A percentile compares a stretch with the other conserved stretches of the same genome.
Evolutionary conservation across 345 rosid genomes (phyloP).

Genomic region (Viola odorata): DNA sequence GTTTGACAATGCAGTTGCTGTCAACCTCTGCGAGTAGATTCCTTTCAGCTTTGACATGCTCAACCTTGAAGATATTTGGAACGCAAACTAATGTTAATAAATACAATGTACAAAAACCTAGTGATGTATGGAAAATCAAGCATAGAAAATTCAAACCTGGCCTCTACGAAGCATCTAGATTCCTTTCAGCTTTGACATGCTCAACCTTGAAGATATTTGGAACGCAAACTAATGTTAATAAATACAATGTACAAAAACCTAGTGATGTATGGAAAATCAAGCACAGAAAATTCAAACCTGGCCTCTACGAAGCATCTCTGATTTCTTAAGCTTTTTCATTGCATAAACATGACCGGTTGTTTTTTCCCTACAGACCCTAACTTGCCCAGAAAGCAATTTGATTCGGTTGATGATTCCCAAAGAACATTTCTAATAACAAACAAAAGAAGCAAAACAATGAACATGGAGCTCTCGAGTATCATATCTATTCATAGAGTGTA

Average conservation of each 20-base stretch:
- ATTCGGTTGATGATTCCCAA: background rate
- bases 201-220: slow-evolving; percentile 51
- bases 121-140: slow-evolving; percentile 7
- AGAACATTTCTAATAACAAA: background rate
- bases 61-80: slow-evolving; percentile 46
- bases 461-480: too few species aligned
- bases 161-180: slow-evolving; percentile 98
- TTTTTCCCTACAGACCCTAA: slow-evolving; percentile 85
- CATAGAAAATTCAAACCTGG: slow-evolving; percentile 46
- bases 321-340: slow-evolving; percentile 86
- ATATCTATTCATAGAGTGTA: too few species aligned
- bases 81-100: slow-evolving; percentile 8
- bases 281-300: slow-evolving; percentile 45
- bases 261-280: slow-evolving; percentile 7
- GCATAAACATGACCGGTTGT: slow-evolving; percentile 87
- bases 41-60: slow-evolving; percentile 93
- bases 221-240: slow-evolving; percentile 9
- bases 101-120: slow-evolving; percentile 10
- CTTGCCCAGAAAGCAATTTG: slow-evolving; percentile 41
- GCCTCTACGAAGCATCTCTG: slow-evolving; percentile 99
- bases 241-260: slow-evolving; percentile 10
- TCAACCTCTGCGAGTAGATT: slow-evolving; percentile 96
- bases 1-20: slow-evolving; percentile 91
- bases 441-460: background rate
- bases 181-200: slow-evolving; percentile 93